phyloP scores from a whole-genome alignment of 2,329 filamentous ascomycete genomes.

The Corynespora cassiicola region DNA sequence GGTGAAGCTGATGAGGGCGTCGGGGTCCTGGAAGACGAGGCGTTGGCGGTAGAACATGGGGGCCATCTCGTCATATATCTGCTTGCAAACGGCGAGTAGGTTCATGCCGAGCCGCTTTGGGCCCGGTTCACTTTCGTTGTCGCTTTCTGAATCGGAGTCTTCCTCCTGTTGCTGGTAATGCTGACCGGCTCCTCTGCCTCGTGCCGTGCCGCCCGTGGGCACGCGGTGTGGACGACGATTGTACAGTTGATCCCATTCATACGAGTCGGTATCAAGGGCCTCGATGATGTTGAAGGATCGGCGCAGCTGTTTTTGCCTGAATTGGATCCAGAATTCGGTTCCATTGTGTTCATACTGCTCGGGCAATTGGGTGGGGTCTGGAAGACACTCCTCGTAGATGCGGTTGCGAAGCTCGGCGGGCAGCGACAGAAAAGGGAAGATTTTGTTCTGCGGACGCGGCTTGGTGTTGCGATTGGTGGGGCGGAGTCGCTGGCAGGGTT shows the following conservation, averaged over 20 bases:
- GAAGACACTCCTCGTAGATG: constrained; percentile 18
- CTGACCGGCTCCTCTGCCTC: no score
- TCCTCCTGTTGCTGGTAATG: no score
- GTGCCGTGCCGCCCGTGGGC: no score
- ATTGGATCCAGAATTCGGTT: constrained; percentile 10
- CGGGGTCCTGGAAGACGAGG: constrained; percentile 15
- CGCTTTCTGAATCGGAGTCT: constrained; percentile 2
- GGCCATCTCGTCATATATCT: constrained; percentile 16
- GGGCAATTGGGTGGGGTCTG: constrained; percentile 5
- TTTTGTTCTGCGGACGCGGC: constrained; percentile 15
- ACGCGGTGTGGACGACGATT: constrained; percentile 6
- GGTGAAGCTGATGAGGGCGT: constrained; percentile 17
- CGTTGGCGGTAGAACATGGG: constrained; percentile 15
- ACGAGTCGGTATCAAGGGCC: constrained; percentile 6
- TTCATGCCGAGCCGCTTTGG: constrained; percentile 4
- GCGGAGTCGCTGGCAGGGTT: not conserved
- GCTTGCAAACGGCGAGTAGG: constrained; percentile 12
- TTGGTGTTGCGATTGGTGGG: constrained; percentile 8
- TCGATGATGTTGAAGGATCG: constrained; percentile 13
- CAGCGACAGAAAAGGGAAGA: constrained; percentile 21
- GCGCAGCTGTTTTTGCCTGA: constrained; percentile 15
- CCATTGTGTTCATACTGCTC: not conserved
- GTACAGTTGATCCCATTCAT: no score
- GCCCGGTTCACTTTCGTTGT: constrained; percentile 3
- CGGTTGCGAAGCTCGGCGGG: constrained; percentile 20